Percentiles rank a stretch among this genome's conserved stretches.
These are phyloP conservation scores for Hirsutella minnesotensis DNA, from an alignment of 2,329 filamentous ascomycete species.

Conservation along the genomic window DNA sequence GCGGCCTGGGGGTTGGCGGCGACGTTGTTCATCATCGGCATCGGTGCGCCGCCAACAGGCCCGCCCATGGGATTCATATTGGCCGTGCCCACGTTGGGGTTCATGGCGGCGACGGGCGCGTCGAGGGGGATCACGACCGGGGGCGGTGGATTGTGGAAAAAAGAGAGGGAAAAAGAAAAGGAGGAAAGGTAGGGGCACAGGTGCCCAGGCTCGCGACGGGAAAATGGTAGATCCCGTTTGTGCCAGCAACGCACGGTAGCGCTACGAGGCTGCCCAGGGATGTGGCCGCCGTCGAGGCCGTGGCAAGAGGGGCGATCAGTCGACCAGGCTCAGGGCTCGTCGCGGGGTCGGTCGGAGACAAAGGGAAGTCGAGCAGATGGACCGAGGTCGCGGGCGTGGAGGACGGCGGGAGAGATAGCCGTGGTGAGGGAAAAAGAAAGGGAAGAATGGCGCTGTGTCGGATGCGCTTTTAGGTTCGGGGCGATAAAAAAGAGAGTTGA, in stretches of 20 bases:
- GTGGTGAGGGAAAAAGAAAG: not conserved
- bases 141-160: constrained; percentile 2
- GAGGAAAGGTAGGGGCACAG: not conserved
- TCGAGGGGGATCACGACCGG: constrained; percentile 37
- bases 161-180: not conserved
- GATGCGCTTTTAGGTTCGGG: constrained; percentile 5
- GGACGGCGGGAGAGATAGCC: not conserved
- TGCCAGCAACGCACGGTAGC: constrained; percentile 15
- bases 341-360: constrained; percentile 3
- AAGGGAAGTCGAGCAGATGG: constrained; percentile 4
- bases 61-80: constrained; percentile 59
- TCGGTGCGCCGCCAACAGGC: constrained; percentile 47
- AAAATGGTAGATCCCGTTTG: constrained; percentile 8
- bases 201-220: constrained; percentile 3
- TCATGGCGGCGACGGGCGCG: constrained; percentile 30
- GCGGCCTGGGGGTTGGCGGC: constrained; percentile 22
- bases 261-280: constrained; percentile 12
- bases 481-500: constrained; percentile 6
- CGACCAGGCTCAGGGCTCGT: constrained; percentile 3
- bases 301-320: constrained; percentile 12
- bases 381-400: not conserved
- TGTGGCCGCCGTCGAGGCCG: constrained; percentile 17
- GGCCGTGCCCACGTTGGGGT: constrained; percentile 52
- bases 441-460: not conserved
- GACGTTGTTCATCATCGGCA: constrained; percentile 57